Conservation (phyloP, 1,139 yeast species). For the Meyerozyma carpophila region DNA sequence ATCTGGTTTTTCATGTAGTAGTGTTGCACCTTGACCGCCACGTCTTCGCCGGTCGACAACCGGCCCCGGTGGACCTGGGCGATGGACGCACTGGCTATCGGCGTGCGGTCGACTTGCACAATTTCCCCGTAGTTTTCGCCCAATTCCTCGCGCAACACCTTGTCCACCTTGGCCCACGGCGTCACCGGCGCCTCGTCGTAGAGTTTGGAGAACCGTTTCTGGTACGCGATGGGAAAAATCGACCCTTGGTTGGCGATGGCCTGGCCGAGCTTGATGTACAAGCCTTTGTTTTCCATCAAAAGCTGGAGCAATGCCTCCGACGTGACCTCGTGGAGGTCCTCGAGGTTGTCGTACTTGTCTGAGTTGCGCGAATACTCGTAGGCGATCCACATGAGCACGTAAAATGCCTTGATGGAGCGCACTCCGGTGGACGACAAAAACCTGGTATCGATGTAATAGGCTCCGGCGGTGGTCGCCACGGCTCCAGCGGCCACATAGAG, state of each 20-base stretch:
- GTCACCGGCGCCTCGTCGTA: slow-evolving; percentile 74
- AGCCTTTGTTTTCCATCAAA: slow-evolving; percentile 57
- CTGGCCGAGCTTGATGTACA: slow-evolving; percentile 73
- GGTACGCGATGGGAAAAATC: slow-evolving; percentile 60
- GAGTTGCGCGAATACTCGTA: slow-evolving; percentile 52
- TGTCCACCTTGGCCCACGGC: slow-evolving; percentile 50
- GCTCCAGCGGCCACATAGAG: not conserved
- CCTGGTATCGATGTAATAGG: slow-evolving; percentile 34
- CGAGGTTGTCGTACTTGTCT: slow-evolving; percentile 33
- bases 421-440: slow-evolving; percentile 44
- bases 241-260: slow-evolving; percentile 69
- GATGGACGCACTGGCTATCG: slow-evolving; percentile 68
- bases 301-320: slow-evolving; percentile 52
- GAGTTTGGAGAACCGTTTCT: slow-evolving; percentile 46
- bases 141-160: slow-evolving; percentile 37
- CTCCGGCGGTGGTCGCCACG: slow-evolving; percentile 4
- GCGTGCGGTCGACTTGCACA: slow-evolving; percentile 41
- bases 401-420: slow-evolving; percentile 50
- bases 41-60: slow-evolving; percentile 46
- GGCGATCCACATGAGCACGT: slow-evolving; percentile 48
- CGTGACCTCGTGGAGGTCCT: slow-evolving; percentile 53
- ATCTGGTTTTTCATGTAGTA: slow-evolving; percentile 54
- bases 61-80: slow-evolving; percentile 67
- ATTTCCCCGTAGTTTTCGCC: slow-evolving; percentile 42
- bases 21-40: slow-evolving; percentile 70